These are phyloP conservation scores for Ormosia semicastrata DNA, from an alignment of 306 rosid species.

Conservation along the genomic window DNA sequence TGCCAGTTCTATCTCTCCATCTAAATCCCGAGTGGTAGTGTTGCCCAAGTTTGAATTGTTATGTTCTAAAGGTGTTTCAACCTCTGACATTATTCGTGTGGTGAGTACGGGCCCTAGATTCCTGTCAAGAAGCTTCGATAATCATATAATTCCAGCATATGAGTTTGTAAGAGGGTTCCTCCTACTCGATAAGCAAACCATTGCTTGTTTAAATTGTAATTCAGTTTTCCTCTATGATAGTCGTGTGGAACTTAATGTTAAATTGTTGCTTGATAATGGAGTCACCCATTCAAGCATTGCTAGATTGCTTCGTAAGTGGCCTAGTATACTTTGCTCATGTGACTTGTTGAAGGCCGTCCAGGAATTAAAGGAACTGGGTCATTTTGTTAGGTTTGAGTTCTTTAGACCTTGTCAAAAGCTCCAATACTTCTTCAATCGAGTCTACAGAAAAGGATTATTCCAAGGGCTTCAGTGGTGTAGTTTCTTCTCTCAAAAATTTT, in stretches of 20 bases:
- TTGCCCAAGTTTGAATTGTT: constrained; percentile 28
- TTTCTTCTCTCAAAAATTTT: too few relatives aligned
- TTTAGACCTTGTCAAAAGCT: too few relatives aligned
- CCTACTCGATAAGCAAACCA: neutral
- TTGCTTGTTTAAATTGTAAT: neutral
- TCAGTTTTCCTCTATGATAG: neutral
- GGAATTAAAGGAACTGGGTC: constrained; percentile 42
- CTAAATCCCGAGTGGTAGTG: neutral
- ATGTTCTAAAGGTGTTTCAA: constrained; percentile 34
- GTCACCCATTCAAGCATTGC: too few relatives aligned
- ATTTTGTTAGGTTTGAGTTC: too few relatives aligned
- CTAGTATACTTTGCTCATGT: neutral
- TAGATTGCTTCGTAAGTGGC: neutral
- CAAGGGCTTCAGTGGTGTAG: too few relatives aligned
- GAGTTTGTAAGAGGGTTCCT: neutral
- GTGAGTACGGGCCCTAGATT: neutral
- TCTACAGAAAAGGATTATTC: too few relatives aligned
- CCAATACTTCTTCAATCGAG: too few relatives aligned
- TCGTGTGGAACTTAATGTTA: neutral
- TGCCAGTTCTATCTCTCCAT: too few relatives aligned
- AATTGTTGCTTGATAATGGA: neutral
- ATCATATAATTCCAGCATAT: constrained; percentile 6
- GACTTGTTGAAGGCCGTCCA: neutral
- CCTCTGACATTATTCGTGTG: neutral
- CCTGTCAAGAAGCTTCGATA: neutral